These are phyloP conservation scores for Kentomonas sorsogonicus DNA, from an alignment of 208 protist species.

Conservation along the genomic window DNA sequence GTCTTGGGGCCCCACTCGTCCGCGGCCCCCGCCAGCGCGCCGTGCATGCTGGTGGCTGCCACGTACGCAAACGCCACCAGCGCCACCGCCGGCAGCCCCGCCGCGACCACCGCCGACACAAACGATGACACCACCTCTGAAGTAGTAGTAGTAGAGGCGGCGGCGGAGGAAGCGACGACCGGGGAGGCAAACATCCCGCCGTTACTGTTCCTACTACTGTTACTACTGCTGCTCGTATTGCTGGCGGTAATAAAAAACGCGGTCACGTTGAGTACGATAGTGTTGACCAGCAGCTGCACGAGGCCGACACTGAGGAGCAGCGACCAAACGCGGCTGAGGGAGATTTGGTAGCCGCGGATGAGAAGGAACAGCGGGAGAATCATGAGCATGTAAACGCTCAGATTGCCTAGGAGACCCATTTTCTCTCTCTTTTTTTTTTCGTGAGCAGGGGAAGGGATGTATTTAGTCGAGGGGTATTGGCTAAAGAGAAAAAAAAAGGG, in stretches of 20 bases:
- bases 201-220: too few species aligned
- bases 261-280: constrained; percentile 13
- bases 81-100: not conserved
- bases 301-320: constrained; percentile 32
- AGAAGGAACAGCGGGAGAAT: constrained; percentile 64
- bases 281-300: constrained; percentile 50
- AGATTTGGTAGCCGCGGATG: constrained; percentile 50
- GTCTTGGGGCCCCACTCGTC: constrained; percentile 32
- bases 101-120: constrained; percentile 8
- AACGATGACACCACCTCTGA: too few species aligned
- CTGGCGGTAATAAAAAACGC: constrained; percentile 15
- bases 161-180: not conserved
- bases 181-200: too few species aligned
- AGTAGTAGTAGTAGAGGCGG: too few species aligned
- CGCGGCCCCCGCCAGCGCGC: too few species aligned
- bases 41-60: constrained; percentile 32
- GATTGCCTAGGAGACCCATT: constrained; percentile 67
- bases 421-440: constrained; percentile 6
- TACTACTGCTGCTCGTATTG: too few species aligned
- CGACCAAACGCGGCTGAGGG: constrained; percentile 24
- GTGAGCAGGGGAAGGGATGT: not conserved
- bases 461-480: not conserved
- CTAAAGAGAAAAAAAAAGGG: not conserved
- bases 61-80: constrained; percentile 27
- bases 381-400: constrained; percentile 68